Evolutionary conservation across 495 filamentous ascomycete species (phyloP), one percentile per base, ranked within the genome.

Genomic region (Penicillium pulvis): DNA sequence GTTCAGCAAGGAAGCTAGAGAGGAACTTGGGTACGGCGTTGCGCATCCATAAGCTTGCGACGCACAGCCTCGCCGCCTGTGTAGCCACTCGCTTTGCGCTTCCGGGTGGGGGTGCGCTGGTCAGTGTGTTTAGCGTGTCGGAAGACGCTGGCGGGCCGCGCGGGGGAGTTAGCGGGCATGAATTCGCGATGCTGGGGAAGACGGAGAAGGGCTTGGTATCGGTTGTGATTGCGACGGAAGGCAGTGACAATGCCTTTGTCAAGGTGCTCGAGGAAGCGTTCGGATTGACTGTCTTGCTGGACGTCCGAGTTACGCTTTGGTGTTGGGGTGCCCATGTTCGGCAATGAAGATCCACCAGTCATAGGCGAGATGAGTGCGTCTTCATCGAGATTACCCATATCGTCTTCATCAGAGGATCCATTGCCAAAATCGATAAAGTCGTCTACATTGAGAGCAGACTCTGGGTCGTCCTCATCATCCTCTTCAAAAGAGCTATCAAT

Each of bases 171-270:
- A 41, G 77, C 77, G 0, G 77, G 77, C 77, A 79, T 79, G 51
- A 79, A 79, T 56, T 79, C 77, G 30, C 75, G 73, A 56, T 80
- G 77, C 48, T 80, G 77, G 4, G 85, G 87, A 58, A 84, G 82
- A 68, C 85, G 85, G 59, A 83, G 76, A 55, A 89, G 78, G 36
- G 88, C 80, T 60, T 89, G 82, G 65, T 90, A 87, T 57, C 87
- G 85, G 66, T 84, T 84, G 69, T 93, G 88, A 65, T 92, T 89
- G 39, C 84, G 84, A 42, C 90, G 88, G 76, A 93, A 94, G 8
- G 89, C 87, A 33, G 87, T 89, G 57, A 92, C 89, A 39, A 87
- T 81, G 52, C 85, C 83, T 44, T 82, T 78, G 62, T 88, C 84
- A 53, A 92, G 84, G 56, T 91, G 89, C 53, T 84, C 84, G 39